Conservation (phyloP, 2,329 filamentous ascomycete genomes). For the Atkinsonella hypoxylon region DNA sequence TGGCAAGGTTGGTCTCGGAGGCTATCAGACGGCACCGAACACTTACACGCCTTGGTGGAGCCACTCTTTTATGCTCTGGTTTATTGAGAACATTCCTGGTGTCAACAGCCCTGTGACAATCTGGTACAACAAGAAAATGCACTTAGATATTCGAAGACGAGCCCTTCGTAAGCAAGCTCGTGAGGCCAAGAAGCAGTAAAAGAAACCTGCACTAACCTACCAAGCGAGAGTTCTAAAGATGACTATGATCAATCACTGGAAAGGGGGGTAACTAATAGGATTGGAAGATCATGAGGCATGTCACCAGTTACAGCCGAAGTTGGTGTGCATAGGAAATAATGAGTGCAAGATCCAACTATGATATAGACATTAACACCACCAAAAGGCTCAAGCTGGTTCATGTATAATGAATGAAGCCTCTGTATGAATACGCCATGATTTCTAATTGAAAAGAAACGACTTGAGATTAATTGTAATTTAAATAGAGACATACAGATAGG, state of each 20-base stretch:
- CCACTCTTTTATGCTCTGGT: slow-evolving; percentile 81
- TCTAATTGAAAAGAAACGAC: no score
- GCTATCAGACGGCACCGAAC: slow-evolving; percentile 66
- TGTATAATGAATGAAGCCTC: no score
- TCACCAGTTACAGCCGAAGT: not conserved
- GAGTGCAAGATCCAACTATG: no score
- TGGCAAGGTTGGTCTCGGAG: slow-evolving; percentile 69
- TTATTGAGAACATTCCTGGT: slow-evolving; percentile 49
- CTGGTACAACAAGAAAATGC: slow-evolving; percentile 52
- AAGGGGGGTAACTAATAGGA: not conserved
- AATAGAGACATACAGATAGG: no score
- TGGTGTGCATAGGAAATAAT: no score
- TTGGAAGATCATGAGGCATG: no score
- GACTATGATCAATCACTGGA: not conserved
- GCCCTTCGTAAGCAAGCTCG: slow-evolving; percentile 76
- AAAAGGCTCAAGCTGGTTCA: no score
- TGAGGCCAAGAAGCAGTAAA: slow-evolving; percentile 57
- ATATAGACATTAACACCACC: no score
- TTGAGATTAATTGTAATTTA: no score
- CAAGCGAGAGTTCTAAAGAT: not conserved
- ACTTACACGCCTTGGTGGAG: slow-evolving; percentile 91
- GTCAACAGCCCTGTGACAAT: slow-evolving; percentile 35
- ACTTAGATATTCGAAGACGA: slow-evolving; percentile 68
- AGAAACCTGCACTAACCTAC: not conserved
- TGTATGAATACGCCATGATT: no score